Base-by-base conservation (phyloP, 257 asterid genomes). In the Plantago ovata region DNA sequence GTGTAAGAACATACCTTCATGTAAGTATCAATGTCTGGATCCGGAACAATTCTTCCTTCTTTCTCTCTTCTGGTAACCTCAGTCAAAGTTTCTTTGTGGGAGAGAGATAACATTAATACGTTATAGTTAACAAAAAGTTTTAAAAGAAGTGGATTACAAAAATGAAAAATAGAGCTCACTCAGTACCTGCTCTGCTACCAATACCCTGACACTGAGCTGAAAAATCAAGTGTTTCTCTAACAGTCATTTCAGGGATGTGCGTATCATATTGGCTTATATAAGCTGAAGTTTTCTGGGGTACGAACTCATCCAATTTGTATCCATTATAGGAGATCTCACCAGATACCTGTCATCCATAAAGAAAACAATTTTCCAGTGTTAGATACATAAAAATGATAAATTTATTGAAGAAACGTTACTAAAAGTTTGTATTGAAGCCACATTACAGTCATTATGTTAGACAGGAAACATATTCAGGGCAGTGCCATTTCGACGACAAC, bases 221-320 rank as follows among this genome's bases (percentile, higher is more conserved):
- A 68, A 83, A 83, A 69, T 83, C 87, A 5, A 83, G 69, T 0
- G 91, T 77, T 73, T 83, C 91, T 53, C 76, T 75, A 0, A 83
- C 87, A 12, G 84, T 83, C 84, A 83, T 83, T 63, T 80, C 87
- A 22, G 77, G 83, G 12, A 75, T 67, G 50, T 79, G 86, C 45
- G 64, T 69, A 77, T 83, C 91, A 60, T 80, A 69, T 69, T 83
- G 91, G 68, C 91, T 83, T 41, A 83, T 71, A 63, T 83, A 83
- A 13, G 91, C 91, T 0, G 87, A 80, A 16, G 87, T 80, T 52
- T 83, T 83, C 15, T 69, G 74, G 1, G 87, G 71, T 20, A 77
- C 84, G 33, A 83, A 83, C 48, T 80, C 91, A 13, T 66, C 70
- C 6, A 83, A 38, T 21, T 47, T 42, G 62, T 80, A 76, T 8